phyloP scores from a whole-genome alignment of 441 rosid genomes.

The Heliophila coronopifolia region DNA sequence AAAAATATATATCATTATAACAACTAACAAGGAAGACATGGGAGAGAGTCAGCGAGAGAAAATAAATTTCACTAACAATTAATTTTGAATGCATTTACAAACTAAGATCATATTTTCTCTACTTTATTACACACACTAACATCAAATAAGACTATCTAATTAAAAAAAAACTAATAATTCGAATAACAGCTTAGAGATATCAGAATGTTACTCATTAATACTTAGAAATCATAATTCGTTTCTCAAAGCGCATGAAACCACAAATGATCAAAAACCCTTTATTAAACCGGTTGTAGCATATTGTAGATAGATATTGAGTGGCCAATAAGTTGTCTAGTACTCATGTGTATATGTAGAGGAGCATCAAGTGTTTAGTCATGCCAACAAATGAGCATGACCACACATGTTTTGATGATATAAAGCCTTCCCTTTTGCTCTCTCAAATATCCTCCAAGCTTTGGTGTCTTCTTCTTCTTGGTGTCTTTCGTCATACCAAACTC shows the following conservation, averaged over 20 bases:
- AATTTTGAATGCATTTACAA: constrained; percentile 9
- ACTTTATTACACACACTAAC: constrained; percentile 8
- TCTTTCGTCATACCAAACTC: constrained; percentile 13
- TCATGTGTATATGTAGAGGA: constrained; percentile 17
- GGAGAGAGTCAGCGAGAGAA: neutral
- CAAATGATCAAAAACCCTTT: too few relatives aligned
- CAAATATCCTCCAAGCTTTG: constrained; percentile 34
- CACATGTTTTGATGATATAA: constrained; percentile 35
- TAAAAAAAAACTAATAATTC: neutral
- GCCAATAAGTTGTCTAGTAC: too few relatives aligned
- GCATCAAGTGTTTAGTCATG: constrained; percentile 25
- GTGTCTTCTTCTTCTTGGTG: constrained; percentile 30
- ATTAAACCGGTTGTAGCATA: too few relatives aligned
- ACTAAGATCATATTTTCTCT: neutral
- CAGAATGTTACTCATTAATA: neutral
- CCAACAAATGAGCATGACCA: constrained; percentile 35
- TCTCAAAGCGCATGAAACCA: too few relatives aligned
- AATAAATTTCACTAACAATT: neutral
- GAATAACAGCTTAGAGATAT: neutral
- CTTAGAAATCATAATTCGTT: too few relatives aligned
- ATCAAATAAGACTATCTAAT: constrained; percentile 1
- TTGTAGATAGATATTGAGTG: too few relatives aligned
- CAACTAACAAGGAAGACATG: neutral
- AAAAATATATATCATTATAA: too few relatives aligned
- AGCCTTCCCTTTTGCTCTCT: constrained; percentile 36